Evolutionary conservation across 257 asterid species (phyloP), one percentile per base, ranked within the genome.

Genomic region (Fraxinus cuspidata): DNA sequence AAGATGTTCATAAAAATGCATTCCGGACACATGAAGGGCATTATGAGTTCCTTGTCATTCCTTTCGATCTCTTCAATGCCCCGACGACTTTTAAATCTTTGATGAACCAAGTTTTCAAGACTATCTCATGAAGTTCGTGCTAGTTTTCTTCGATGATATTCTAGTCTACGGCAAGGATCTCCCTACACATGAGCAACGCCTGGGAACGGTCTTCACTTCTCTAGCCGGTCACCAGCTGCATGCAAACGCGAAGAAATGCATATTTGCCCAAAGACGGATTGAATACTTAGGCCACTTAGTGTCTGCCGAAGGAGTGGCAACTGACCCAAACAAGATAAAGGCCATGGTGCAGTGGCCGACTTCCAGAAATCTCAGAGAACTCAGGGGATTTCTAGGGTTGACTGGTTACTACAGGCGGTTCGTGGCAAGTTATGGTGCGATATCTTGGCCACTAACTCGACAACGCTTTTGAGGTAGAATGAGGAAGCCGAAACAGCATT

Each of bases 21-120:
- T 74, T 74, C 21, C 10, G 56, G 1, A 74, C 72, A 3, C 78
- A 74, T 37, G 21, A 4, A 5, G 37, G 37, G 4, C 37, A 32
- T 32, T 34, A 60, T 21, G 78, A 74, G 60, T 74, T 74, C 11
- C 7, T 64, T 7, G 72, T 60, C 3, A 58, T 60, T 72, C 72
- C 81, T 7, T 81, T 76, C 9, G 71, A 72, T 0, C 58, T 76
- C 15, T 53, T 70, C 4, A 80, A 80, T 75, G 84, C 84, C 0
- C 84, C 78, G 0, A 21, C 79, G 0, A 40, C 72, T 0, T 71
- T 76, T 53, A 75, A 76, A 31, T 0, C 64, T 0, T 4, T 32
- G 2, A 81, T 63, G 78, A 81, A 81, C 3, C 7, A 47, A 0
- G 4, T 70, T 0, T 76, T 81, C 38, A 1, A 21, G 1, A 44